phyloP scores from a whole-genome alignment of 2,329 filamentous ascomycete species.

The Aspergillus cejpii region DNA sequence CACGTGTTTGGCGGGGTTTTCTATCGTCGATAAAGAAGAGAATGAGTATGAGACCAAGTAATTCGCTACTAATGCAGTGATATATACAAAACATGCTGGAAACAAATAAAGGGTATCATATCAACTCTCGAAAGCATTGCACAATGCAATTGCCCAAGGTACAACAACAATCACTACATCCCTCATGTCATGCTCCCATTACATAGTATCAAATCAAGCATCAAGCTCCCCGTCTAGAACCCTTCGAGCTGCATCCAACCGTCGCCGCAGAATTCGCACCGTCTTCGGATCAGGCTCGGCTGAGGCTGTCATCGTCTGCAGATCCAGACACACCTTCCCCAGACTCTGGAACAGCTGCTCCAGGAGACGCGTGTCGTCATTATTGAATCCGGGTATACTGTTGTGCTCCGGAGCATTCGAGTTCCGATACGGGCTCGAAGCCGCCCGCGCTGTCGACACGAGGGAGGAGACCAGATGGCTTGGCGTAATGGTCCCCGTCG shows the following conservation, averaged over 20 bases:
- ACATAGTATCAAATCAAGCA: not conserved
- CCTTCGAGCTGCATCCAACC: slow-evolving; percentile 67
- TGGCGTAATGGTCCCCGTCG: slow-evolving; percentile 26
- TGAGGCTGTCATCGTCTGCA: slow-evolving; percentile 45
- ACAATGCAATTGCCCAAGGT: not conserved
- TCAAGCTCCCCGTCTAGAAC: slow-evolving; percentile 63
- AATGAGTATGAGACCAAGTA: too few relatives aligned
- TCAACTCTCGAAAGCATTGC: not conserved
- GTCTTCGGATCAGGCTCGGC: slow-evolving; percentile 50
- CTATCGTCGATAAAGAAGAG: not conserved
- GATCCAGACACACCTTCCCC: slow-evolving; percentile 44
- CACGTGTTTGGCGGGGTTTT: not conserved
- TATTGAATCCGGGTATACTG: slow-evolving; percentile 35
- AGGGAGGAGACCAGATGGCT: slow-evolving; percentile 31
- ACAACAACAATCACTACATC: slow-evolving; percentile 24
- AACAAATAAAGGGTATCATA: slow-evolving; percentile 1
- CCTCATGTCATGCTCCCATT: too few relatives aligned
- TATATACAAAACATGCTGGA: slow-evolving; percentile 3
- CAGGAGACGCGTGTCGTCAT: slow-evolving; percentile 52
- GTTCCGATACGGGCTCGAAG: slow-evolving; percentile 24
- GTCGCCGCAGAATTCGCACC: slow-evolving; percentile 59
- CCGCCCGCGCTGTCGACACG: slow-evolving; percentile 36
- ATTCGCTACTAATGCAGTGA: too few relatives aligned
- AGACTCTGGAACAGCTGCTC: slow-evolving; percentile 49
- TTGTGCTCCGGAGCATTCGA: slow-evolving; percentile 4